A percentile compares a stretch with the other conserved stretches of the same genome.
phyloP scores from a whole-genome alignment of 2,329 filamentous ascomycete genomes.

The Zymoseptoria ardabiliae region DNA sequence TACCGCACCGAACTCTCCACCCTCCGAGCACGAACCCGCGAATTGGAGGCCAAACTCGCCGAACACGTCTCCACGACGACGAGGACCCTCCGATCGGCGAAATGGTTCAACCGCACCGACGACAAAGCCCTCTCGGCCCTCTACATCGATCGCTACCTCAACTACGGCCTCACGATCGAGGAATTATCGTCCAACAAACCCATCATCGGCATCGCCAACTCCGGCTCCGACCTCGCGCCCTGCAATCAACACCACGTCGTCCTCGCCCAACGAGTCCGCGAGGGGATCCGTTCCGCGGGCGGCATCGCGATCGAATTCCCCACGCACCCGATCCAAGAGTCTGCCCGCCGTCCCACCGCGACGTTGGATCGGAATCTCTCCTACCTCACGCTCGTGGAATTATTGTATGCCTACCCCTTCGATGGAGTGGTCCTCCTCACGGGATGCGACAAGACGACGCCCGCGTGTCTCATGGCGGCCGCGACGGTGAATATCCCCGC shows the following conservation, averaged over 20 bases:
- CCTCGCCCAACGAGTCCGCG: conserved; percentile 23
- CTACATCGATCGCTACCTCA: conserved; percentile 27
- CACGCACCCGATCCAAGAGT: conserved; percentile 28
- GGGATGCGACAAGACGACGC: conserved; percentile 28
- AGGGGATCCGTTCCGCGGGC: conserved; percentile 24
- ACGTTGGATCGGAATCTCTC: conserved; percentile 26
- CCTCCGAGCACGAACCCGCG: conserved; percentile 22
- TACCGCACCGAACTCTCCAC: conserved; percentile 25
- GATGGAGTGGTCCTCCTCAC: conserved; percentile 27
- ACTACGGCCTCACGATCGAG: conserved; percentile 25
- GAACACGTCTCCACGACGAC: conserved; percentile 12
- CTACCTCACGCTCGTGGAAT: conserved; percentile 25
- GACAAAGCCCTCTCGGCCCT: conserved; percentile 25
- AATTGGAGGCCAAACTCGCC: conserved; percentile 24
- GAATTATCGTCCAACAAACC: conserved; percentile 24
- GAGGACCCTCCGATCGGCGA: conserved; percentile 20
- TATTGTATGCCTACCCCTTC: conserved; percentile 27
- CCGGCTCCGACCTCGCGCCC: conserved; percentile 25
- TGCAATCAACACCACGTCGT: conserved; percentile 26
- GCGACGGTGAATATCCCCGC: conserved; percentile 27
- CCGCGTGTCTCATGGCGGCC: conserved; percentile 27
- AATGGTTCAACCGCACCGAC: conserved; percentile 26
- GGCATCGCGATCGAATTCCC: conserved; percentile 28
- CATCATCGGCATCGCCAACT: conserved; percentile 28
- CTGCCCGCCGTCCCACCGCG: conserved; percentile 22